Conservation (phyloP, 441 rosid genomes). For the Geranium incanum region DNA sequence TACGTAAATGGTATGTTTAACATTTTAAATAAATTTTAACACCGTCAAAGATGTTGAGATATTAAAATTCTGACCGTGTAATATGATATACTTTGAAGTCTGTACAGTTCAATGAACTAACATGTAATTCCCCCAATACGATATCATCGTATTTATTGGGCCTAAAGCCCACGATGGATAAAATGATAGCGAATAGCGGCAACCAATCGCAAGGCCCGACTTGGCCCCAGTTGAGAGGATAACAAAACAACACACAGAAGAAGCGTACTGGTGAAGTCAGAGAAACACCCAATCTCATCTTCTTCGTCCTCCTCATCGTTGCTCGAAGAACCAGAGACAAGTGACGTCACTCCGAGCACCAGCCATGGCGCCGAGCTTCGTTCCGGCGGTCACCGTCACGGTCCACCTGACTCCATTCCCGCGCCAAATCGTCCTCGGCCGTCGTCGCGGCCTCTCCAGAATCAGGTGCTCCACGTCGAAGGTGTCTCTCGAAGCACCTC, state of each 20-base stretch:
- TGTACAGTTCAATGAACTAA: too few relatives aligned
- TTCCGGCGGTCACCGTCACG: conserved; percentile 15
- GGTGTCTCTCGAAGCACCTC: conserved; percentile 4
- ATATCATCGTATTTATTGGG: background rate
- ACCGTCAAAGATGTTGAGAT: too few relatives aligned
- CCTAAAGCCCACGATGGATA: background rate
- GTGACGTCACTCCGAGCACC: background rate
- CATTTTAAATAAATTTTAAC: too few relatives aligned
- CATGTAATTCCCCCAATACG: too few relatives aligned
- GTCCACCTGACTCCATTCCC: conserved; percentile 15
- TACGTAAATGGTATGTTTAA: too few relatives aligned
- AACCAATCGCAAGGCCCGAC: background rate
- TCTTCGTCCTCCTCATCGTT: conserved; percentile 1
- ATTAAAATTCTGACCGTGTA: too few relatives aligned
- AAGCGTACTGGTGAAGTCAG: background rate
- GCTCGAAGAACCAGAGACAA: background rate
- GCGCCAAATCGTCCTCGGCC: background rate
- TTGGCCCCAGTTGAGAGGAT: background rate
- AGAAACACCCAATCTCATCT: background rate
- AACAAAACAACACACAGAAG: background rate
- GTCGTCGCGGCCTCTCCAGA: background rate
- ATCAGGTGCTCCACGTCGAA: conserved; percentile 1
- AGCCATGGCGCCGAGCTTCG: background rate
- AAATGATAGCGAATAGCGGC: background rate
- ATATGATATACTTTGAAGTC: too few relatives aligned